Evolutionary conservation across 139 green algal genomes (phyloP).

Genomic region (Coelastrella sp.): DNA sequence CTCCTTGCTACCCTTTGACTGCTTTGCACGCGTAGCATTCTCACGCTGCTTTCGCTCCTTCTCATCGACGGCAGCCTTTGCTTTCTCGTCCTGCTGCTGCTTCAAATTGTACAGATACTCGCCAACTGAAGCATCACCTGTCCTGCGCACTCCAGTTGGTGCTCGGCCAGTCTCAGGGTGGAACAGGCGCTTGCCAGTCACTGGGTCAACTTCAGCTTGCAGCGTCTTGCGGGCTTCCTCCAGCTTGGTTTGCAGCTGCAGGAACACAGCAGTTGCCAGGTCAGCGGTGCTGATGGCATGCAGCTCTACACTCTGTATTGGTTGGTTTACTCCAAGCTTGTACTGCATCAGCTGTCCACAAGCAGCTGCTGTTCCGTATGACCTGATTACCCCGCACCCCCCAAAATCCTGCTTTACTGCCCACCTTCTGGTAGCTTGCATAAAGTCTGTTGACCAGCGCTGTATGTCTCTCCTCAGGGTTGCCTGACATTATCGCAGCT

Average conservation of each 20-base stretch:
- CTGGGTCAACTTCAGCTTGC: conserved; percentile 67
- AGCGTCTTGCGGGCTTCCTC: conserved; percentile 56
- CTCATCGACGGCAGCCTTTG: conserved; percentile 9
- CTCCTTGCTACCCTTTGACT: conserved; percentile 53
- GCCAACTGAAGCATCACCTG: conserved; percentile 60
- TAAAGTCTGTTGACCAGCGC: conserved; percentile 68
- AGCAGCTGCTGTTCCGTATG: too few species aligned
- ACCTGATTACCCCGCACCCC: background rate
- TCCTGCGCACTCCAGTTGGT: conserved; percentile 61
- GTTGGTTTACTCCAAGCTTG: too few species aligned
- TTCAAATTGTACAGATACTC: conserved; percentile 81
- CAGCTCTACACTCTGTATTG: too few species aligned
- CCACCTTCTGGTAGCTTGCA: conserved; percentile 57
- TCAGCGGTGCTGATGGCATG: too few species aligned
- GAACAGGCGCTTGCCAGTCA: conserved; percentile 77
- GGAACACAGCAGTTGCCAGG: background rate
- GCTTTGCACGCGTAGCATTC: background rate
- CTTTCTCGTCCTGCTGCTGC: conserved; percentile 54
- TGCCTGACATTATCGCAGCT: background rate
- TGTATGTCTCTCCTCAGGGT: conserved; percentile 3
- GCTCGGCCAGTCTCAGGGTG: conserved; percentile 72
- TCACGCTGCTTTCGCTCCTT: conserved; percentile 39
- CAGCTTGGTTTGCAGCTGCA: conserved; percentile 67
- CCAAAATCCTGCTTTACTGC: background rate
- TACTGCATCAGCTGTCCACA: too few species aligned